Evolutionary conservation across 371 early-diverging fungal species (phyloP).

Genomic region (Thermomucor indicae-seudaticae): DNA sequence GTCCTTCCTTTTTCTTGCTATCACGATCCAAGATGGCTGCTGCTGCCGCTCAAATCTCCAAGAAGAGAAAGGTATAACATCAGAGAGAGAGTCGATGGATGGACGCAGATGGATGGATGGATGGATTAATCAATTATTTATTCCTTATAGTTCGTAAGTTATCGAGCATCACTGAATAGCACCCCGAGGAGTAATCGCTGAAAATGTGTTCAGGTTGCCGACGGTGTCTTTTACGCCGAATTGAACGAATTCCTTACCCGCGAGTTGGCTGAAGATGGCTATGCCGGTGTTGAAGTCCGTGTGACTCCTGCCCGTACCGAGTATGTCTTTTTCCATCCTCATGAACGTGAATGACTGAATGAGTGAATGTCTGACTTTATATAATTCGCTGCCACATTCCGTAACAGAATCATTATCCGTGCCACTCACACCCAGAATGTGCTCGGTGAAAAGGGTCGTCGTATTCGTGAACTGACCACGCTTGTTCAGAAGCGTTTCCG

Average conservation of each 20-base stretch:
- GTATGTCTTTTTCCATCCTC: slow-evolving; percentile 22
- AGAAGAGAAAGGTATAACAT: slow-evolving; percentile 79
- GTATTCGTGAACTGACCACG: slow-evolving; percentile 97
- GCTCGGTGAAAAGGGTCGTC: slow-evolving; percentile 98
- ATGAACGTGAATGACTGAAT: background rate
- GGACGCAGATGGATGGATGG: slow-evolving; percentile 30
- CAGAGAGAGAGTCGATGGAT: slow-evolving; percentile 20
- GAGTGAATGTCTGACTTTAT: background rate
- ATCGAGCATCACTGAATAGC: background rate
- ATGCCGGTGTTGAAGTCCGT: slow-evolving; percentile 98
- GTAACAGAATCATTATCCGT: slow-evolving; percentile 86
- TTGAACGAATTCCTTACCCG: slow-evolving; percentile 98
- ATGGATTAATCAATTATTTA: slow-evolving; percentile 4
- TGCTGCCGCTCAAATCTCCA: slow-evolving; percentile 54
- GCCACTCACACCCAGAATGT: slow-evolving; percentile 98
- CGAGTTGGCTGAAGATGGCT: slow-evolving; percentile 87
- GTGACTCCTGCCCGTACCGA: slow-evolving; percentile 98
- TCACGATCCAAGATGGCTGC: slow-evolving; percentile 13
- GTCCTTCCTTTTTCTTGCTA: slow-evolving; percentile 5
- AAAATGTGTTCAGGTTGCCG: slow-evolving; percentile 82
- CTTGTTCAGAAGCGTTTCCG: slow-evolving; percentile 99
- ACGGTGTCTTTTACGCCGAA: slow-evolving; percentile 99
- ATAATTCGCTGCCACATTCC: background rate
- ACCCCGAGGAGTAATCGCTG: too few species aligned
- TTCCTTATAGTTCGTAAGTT: slow-evolving; percentile 48